phyloP scores from a whole-genome alignment of 768 basidiomycete genomes.

The Tricholoma bakamatsutake region DNA sequence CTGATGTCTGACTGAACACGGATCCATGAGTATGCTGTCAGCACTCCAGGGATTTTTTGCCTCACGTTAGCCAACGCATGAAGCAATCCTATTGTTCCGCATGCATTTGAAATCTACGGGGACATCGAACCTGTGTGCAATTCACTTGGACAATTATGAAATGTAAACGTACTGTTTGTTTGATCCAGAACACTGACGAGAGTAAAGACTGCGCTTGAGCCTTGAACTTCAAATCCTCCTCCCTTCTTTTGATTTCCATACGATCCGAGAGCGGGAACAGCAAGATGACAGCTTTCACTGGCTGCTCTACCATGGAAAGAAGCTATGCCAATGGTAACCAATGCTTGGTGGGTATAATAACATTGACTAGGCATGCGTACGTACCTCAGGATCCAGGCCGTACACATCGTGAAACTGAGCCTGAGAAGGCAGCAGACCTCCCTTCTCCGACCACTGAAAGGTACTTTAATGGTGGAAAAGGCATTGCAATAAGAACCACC shows the following conservation, averaged over 20 bases:
- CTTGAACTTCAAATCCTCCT: too few species aligned
- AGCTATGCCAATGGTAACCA: conserved; percentile 35
- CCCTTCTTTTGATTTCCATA: too few species aligned
- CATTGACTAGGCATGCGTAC: conserved; percentile 19
- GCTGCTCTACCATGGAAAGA: conserved; percentile 60
- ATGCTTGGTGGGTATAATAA: too few species aligned
- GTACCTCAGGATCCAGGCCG: conserved; percentile 63
- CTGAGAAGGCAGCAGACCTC: conserved; percentile 46
- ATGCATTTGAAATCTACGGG: conserved; percentile 70
- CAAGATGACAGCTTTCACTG: conserved; percentile 78
- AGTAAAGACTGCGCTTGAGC: too few species aligned
- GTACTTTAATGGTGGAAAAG: neutral
- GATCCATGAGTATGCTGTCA: conserved; percentile 7
- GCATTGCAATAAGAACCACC: conserved; percentile 10
- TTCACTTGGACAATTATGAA: neutral
- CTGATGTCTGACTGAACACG: conserved; percentile 21
- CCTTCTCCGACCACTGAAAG: conserved; percentile 61
- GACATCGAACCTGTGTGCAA: neutral
- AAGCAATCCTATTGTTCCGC: conserved; percentile 82
- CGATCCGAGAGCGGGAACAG: conserved; percentile 51
- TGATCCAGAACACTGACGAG: conserved; percentile 71
- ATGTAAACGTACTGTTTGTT: conserved; percentile 64
- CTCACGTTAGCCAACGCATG: conserved; percentile 79
- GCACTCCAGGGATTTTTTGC: conserved; percentile 13
- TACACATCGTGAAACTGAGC: conserved; percentile 65